Evolutionary conservation across 176 grass and related monocot genomes (phyloP).

Genomic region (Musa itinerans): DNA sequence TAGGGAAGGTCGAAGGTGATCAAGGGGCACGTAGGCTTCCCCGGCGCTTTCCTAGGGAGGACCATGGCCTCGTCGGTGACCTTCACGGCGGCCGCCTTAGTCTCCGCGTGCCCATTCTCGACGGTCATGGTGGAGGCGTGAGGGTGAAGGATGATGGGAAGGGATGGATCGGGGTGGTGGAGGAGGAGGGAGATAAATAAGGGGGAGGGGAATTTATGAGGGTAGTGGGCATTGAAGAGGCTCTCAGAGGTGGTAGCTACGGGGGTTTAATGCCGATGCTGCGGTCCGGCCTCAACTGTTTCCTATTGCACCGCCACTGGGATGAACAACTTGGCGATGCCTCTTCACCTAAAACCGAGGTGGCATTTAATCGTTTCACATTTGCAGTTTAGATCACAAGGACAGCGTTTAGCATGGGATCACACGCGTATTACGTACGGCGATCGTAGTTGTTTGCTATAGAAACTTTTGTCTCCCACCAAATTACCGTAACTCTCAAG

Average conservation of each 20-base stretch:
- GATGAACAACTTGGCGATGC: no score
- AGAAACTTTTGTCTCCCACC: no score
- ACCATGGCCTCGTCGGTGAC: slow-evolving; percentile 29
- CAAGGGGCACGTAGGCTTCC: slow-evolving; percentile 24
- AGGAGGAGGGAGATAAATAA: background rate
- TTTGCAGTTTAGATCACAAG: no score
- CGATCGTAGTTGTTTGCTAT: no score
- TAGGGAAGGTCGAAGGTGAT: slow-evolving; percentile 92
- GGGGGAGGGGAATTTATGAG: background rate
- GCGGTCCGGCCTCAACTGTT: no score
- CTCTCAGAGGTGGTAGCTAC: background rate
- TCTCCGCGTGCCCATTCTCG: slow-evolving; percentile 12
- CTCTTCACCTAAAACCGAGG: no score
- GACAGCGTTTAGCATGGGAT: no score
- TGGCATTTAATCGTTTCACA: no score
- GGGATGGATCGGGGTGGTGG: no score
- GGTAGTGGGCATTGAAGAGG: background rate
- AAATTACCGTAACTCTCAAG: no score
- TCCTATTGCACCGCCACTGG: no score
- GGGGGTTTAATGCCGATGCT: background rate
- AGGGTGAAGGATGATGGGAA: background rate
- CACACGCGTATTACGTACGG: no score
- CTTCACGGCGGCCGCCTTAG: slow-evolving; percentile 12
- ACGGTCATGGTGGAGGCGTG: slow-evolving; percentile 30
- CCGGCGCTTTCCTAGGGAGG: slow-evolving; percentile 35